These are phyloP conservation scores for Talaromyces amestolkiae DNA, from an alignment of 2,329 filamentous ascomycete genomes.

Conservation along the genomic window DNA sequence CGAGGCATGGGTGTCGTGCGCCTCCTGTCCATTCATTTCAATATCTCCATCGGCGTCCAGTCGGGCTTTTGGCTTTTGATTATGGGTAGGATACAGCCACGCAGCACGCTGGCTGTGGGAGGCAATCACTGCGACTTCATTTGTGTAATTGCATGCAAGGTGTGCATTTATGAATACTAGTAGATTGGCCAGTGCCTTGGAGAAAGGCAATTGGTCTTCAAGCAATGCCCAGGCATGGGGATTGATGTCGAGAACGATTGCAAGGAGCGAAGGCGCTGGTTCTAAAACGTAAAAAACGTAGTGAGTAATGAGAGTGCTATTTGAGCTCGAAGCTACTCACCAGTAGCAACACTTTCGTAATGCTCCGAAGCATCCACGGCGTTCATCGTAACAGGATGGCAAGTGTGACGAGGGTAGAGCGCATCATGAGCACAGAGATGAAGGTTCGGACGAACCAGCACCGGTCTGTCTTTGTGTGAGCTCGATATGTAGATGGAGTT, in stretches of 20 bases:
- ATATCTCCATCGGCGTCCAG: slow-evolving; percentile 51
- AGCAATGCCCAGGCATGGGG: slow-evolving; percentile 89
- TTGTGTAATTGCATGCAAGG: slow-evolving; percentile 87
- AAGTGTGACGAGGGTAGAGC: slow-evolving; percentile 14
- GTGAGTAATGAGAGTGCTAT: neutral
- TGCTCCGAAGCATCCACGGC: slow-evolving; percentile 62
- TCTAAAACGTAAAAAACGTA: slow-evolving; percentile 34
- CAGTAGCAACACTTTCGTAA: slow-evolving; percentile 49
- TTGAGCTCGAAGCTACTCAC: slow-evolving; percentile 30
- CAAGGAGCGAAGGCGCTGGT: slow-evolving; percentile 74
- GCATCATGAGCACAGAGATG: slow-evolving; percentile 19
- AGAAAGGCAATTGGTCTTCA: slow-evolving; percentile 70
- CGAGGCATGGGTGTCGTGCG: slow-evolving; percentile 24
- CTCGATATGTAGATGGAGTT: neutral
- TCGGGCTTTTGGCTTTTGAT: slow-evolving; percentile 19
- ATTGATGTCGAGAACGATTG: slow-evolving; percentile 93
- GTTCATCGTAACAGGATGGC: slow-evolving; percentile 53
- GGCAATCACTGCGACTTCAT: slow-evolving; percentile 87
- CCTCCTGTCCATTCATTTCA: slow-evolving; percentile 54
- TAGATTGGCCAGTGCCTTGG: slow-evolving; percentile 79
- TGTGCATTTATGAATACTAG: slow-evolving; percentile 97
- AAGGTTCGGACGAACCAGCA: slow-evolving; percentile 21
- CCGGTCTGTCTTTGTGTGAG: slow-evolving; percentile 13
- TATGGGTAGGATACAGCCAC: slow-evolving; percentile 76
- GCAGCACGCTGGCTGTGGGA: slow-evolving; percentile 81